A percentile compares a stretch with the other conserved stretches of the same genome.
Conservation (phyloP, 495 filamentous ascomycete species). For the Amniculicola lignicola region DNA sequence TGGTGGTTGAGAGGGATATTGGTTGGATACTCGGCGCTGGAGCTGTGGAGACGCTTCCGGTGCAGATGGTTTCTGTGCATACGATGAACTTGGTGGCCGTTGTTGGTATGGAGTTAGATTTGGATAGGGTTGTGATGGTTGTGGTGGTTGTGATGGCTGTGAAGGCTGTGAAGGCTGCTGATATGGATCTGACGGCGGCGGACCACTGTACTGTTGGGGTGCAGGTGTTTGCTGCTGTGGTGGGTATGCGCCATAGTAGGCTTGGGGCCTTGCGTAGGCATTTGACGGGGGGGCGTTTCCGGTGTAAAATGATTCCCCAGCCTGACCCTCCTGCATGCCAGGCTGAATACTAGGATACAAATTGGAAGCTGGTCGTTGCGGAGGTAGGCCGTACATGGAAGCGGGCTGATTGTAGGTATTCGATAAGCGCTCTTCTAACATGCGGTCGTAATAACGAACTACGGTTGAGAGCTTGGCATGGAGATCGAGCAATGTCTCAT, state of each 20-base stretch:
- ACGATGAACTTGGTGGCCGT: slow-evolving; percentile 17
- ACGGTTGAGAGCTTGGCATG: slow-evolving; percentile 95
- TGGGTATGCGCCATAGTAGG: slow-evolving; percentile 37
- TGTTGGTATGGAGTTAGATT: slow-evolving; percentile 28
- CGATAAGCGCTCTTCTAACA: slow-evolving; percentile 92
- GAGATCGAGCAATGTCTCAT: slow-evolving; percentile 84
- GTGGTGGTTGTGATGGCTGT: slow-evolving; percentile 30
- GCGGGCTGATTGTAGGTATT: slow-evolving; percentile 85
- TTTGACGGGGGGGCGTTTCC: slow-evolving; percentile 56
- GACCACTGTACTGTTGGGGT: slow-evolving; percentile 17
- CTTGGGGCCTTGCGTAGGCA: slow-evolving; percentile 45
- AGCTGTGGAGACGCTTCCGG: slow-evolving; percentile 30
- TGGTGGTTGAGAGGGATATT: slow-evolving; percentile 33
- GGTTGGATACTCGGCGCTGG: slow-evolving; percentile 28
- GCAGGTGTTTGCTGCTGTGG: slow-evolving; percentile 32
- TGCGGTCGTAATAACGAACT: slow-evolving; percentile 96
- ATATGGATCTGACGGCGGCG: slow-evolving; percentile 26
- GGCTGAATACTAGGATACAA: slow-evolving; percentile 67
- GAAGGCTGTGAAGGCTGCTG: slow-evolving; percentile 31
- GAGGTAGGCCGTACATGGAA: slow-evolving; percentile 50
- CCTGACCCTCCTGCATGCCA: slow-evolving; percentile 26
- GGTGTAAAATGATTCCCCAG: slow-evolving; percentile 76
- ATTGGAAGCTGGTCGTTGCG: slow-evolving; percentile 48
- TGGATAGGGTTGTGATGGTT: slow-evolving; percentile 34
- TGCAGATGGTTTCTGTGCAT: slow-evolving; percentile 32